Evolutionary conservation across 2,329 filamentous ascomycete species (phyloP).

Genomic region (Didymellaceae sp.): DNA sequence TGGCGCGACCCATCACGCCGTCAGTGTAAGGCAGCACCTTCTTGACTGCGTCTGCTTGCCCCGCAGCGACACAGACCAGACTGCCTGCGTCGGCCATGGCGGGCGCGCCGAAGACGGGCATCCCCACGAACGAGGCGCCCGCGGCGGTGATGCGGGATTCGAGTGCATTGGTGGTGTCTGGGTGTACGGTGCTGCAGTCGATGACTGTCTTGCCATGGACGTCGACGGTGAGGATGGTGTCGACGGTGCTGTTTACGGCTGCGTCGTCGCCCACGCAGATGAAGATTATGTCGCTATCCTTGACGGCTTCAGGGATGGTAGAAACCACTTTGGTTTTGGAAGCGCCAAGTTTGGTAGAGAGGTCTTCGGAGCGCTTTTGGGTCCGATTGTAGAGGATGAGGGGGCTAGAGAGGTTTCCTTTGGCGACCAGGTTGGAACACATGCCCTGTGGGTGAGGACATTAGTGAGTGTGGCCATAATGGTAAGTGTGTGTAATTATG

Average conservation of each 20-base stretch:
- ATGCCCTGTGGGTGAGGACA: constrained; percentile 25
- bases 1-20: constrained; percentile 72
- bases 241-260: constrained; percentile 69
- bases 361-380: constrained; percentile 66
- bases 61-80: constrained; percentile 76
- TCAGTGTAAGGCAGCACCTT: constrained; percentile 73
- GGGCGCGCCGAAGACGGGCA: constrained; percentile 75
- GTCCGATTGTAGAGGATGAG: constrained; percentile 85
- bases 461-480: constrained; percentile 6
- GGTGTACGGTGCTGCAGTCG: constrained; percentile 88
- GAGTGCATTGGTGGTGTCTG: constrained; percentile 74
- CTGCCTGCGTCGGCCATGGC: constrained; percentile 73
- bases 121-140: constrained; percentile 77
- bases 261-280: constrained; percentile 80
- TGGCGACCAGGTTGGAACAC: constrained; percentile 74
- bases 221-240: constrained; percentile 61
- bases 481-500: not conserved
- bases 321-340: constrained; percentile 70
- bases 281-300: constrained; percentile 78
- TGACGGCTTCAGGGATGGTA: constrained; percentile 70
- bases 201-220: constrained; percentile 78
- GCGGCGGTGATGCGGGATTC: constrained; percentile 63
- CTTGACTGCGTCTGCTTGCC: constrained; percentile 64
- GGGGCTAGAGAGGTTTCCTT: constrained; percentile 73
- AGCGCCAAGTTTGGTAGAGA: constrained; percentile 65